A percentile compares a stretch with the other conserved stretches of the same genome.
Conservation (phyloP, 2,329 filamentous ascomycete genomes). For the Moelleriella libera region DNA sequence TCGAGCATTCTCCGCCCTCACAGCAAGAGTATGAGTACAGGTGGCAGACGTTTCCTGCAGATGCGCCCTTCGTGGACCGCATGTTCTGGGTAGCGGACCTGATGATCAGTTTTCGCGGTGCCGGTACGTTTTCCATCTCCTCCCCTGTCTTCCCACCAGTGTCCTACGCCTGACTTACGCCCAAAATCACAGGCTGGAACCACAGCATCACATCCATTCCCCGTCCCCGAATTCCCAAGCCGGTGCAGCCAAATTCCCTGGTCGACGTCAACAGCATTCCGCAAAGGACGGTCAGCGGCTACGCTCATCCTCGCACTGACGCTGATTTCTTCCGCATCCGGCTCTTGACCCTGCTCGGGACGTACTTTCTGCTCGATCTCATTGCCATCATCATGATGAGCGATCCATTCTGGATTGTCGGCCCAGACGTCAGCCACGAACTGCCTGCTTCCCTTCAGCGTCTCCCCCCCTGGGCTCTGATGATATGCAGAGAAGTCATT, state of each 20-base stretch:
- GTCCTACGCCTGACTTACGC: too few species aligned
- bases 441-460: constrained; percentile 27
- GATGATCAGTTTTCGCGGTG: constrained; percentile 36
- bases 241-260: constrained; percentile 17
- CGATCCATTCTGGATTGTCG: constrained; percentile 64
- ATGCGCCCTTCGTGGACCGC: constrained; percentile 31
- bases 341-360: constrained; percentile 30
- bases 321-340: constrained; percentile 29
- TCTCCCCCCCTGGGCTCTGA: constrained; percentile 30
- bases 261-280: constrained; percentile 28
- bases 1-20: neutral
- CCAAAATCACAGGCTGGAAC: constrained; percentile 40
- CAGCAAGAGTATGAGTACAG: constrained; percentile 31
- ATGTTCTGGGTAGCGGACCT: constrained; percentile 43
- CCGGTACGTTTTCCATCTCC: constrained; percentile 25
- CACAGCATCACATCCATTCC: constrained; percentile 37
- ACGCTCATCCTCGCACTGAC: constrained; percentile 25
- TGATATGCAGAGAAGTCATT: constrained; percentile 40
- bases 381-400: constrained; percentile 54
- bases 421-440: constrained; percentile 21
- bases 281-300: constrained; percentile 28
- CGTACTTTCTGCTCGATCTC: constrained; percentile 57
- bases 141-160: neutral
- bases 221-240: constrained; percentile 24
- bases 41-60: constrained; percentile 45